Evolutionary conservation across 2,329 filamentous ascomycete species (phyloP), one percentile per base, ranked within the genome.

Genomic region (Diaporthe helianthi): DNA sequence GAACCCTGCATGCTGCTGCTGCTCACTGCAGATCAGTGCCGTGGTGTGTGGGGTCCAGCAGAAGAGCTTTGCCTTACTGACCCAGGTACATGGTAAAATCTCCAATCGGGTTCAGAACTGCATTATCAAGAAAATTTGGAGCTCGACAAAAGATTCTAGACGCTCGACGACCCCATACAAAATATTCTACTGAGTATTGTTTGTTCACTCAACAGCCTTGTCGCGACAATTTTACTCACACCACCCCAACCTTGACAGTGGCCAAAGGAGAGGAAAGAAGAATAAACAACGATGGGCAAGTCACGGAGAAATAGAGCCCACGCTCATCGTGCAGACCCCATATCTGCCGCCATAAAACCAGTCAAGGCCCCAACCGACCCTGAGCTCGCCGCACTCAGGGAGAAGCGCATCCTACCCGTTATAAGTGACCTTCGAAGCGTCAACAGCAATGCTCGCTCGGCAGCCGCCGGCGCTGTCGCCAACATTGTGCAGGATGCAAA

Each of bases 351-450:
- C 68, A 60, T 71, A 8, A 90, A 89, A 76, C 77, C 84, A 24
- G 79, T 87, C 76, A 90, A 90, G 75, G 86, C 86, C 24, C 88
- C 87, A 5, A 80, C 87, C 2, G 89, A 91, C 75, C 88, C 89
- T 8, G 87, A 89, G 76, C 84, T 91, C 67, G 85, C 86, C 26
- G 87, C 87, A 15, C 83, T 92, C 52, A 84, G 89, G 41, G 88
- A 90, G 71, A 81, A 84, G 78, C 87, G 86, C 77, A 89, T 92
- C 75, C 79, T 91, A 44, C 90, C 90, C 22, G 84, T 90, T 53
- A 80, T 92, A 70, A 83, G 83, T 71, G 85, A 90, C 73, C 80
- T 92, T 49, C 83, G 87, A 74, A 88, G 85, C 75, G 75, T 86
- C 41, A 86, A 90, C 51, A 81, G 86, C 61, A 88, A 87, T 76